These are phyloP conservation scores for Lepidopterella palustris DNA, from an alignment of 495 filamentous ascomycete species.

Conservation along the genomic window DNA sequence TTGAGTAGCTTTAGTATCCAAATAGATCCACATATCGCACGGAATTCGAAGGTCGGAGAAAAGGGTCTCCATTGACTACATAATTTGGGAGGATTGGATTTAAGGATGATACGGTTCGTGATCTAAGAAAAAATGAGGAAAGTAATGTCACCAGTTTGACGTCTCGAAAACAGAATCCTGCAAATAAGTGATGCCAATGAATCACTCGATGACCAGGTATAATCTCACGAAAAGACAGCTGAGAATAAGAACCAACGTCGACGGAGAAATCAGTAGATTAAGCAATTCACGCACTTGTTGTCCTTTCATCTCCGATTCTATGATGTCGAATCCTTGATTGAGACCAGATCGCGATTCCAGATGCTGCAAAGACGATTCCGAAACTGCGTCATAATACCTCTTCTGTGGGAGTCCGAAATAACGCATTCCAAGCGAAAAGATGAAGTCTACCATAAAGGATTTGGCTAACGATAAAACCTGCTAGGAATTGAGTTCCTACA, in stretches of 20 bases:
- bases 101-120: neutral
- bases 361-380: neutral
- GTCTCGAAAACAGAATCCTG: conserved; percentile 33
- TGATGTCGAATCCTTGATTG: too few species aligned
- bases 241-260: neutral
- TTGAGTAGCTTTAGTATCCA: too few species aligned
- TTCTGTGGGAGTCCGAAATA: neutral
- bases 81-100: too few species aligned
- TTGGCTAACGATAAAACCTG: neutral
- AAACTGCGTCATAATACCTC: neutral
- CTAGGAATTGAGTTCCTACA: neutral
- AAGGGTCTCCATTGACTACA: too few species aligned
- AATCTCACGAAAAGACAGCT: conserved; percentile 26
- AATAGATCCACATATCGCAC: too few species aligned
- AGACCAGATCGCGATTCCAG: too few species aligned
- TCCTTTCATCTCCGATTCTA: too few species aligned
- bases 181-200: conserved; percentile 33
- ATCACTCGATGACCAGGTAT: conserved; percentile 36
- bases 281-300: too few species aligned
- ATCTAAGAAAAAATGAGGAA: conserved; percentile 3
- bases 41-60: too few species aligned
- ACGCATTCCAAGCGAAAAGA: neutral
- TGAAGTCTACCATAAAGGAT: neutral
- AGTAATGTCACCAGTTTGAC: conserved; percentile 31
- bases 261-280: neutral